Conservation (phyloP, 768 basidiomycete genomes). For the Collybia mongolica region DNA sequence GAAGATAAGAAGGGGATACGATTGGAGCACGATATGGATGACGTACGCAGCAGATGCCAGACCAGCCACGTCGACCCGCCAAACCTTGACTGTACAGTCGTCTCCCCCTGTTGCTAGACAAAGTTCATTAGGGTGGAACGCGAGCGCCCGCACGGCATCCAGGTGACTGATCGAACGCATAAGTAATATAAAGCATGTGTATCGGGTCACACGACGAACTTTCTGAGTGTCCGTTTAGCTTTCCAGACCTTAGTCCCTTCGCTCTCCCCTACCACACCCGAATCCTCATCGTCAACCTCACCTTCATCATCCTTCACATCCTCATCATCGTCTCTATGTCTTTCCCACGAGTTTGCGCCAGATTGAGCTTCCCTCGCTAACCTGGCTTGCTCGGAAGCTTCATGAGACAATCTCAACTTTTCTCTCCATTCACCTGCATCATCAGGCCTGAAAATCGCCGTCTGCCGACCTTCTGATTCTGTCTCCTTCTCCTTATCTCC, state of each 20-base stretch:
- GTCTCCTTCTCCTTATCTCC: constrained; percentile 44
- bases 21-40: constrained; percentile 10
- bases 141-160: constrained; percentile 87
- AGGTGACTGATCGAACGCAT: constrained; percentile 63
- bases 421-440: constrained; percentile 87
- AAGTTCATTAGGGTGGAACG: constrained; percentile 85
- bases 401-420: constrained; percentile 64
- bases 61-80: constrained; percentile 81
- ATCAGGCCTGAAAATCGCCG: constrained; percentile 86
- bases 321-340: constrained; percentile 54
- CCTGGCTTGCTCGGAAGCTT: constrained; percentile 54
- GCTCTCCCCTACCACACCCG: constrained; percentile 61
- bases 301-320: constrained; percentile 73
- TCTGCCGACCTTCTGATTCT: constrained; percentile 53
- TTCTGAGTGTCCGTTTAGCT: constrained; percentile 82
- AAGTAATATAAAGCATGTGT: constrained; percentile 12
- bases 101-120: constrained; percentile 93
- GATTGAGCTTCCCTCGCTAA: constrained; percentile 35
- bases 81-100: constrained; percentile 94
- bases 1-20: constrained; percentile 14
- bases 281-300: constrained; percentile 64
- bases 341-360: constrained; percentile 49
- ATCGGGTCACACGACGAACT: constrained; percentile 54
- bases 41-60: constrained; percentile 79
- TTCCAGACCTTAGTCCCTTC: constrained; percentile 81